Evolutionary conservation across 106 monocot species (phyloP).

Genomic region (Alisma plantagoaquatica): DNA sequence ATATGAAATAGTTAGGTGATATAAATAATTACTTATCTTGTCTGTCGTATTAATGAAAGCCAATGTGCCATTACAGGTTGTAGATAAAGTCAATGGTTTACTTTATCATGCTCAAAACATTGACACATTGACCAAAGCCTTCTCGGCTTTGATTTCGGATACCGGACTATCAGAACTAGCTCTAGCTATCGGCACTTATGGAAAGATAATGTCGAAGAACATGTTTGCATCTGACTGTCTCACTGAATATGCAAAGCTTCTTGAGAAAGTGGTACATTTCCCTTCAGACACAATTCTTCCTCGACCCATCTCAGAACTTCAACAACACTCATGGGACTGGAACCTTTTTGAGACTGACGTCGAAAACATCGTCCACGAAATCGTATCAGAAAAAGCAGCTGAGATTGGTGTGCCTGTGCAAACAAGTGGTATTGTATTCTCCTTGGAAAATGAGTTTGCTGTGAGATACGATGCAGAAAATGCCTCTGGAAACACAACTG

Average conservation of each 20-base stretch:
- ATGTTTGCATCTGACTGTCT: slow-evolving; percentile 67
- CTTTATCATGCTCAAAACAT: slow-evolving; percentile 39
- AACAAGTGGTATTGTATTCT: slow-evolving; percentile 36
- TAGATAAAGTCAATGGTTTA: slow-evolving; percentile 47
- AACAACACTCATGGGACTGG: slow-evolving; percentile 70
- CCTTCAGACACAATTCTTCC: slow-evolving; percentile 82
- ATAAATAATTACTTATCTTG: too few species aligned
- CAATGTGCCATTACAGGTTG: slow-evolving; percentile 46
- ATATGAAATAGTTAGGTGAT: too few species aligned
- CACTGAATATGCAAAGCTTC: slow-evolving; percentile 59
- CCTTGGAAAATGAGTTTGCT: slow-evolving; percentile 38
- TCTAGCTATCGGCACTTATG: slow-evolving; percentile 32
- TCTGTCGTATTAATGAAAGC: too few species aligned
- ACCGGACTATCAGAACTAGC: slow-evolving; percentile 34
- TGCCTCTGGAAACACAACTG: slow-evolving; percentile 13
- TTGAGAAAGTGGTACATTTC: slow-evolving; percentile 67
- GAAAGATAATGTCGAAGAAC: slow-evolving; percentile 37
- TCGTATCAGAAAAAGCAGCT: slow-evolving; percentile 2
- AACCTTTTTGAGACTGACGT: slow-evolving; percentile 35
- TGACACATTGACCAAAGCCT: slow-evolving; percentile 37
- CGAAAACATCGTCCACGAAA: slow-evolving; percentile 7
- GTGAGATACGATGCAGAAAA: slow-evolving; percentile 11
- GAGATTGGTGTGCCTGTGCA: slow-evolving; percentile 1
- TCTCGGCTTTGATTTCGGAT: slow-evolving; percentile 44
- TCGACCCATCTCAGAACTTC: slow-evolving; percentile 26